Evolutionary conservation across 352 stramenopile genomes (phyloP).

Genomic region (Globisporangium recalcitrans): DNA sequence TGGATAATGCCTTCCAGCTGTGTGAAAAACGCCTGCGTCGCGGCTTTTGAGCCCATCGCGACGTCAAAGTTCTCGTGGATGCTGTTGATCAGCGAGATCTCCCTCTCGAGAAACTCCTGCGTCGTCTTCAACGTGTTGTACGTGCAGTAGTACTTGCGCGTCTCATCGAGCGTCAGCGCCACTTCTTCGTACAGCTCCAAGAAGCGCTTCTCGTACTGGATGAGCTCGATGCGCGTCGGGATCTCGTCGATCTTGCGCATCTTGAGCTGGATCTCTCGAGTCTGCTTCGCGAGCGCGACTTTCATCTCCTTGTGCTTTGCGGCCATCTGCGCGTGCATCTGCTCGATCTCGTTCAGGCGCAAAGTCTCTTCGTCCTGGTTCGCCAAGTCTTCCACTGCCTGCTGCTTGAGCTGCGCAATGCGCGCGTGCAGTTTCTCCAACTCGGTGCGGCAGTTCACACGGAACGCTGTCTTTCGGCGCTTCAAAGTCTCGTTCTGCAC

Average conservation of each 20-base stretch:
- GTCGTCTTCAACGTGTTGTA: slow-evolving; percentile 87
- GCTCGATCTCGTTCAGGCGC: slow-evolving; percentile 50
- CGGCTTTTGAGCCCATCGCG: slow-evolving; percentile 60
- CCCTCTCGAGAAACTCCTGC: slow-evolving; percentile 80
- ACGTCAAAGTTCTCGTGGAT: slow-evolving; percentile 82
- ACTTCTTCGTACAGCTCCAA: slow-evolving; percentile 87
- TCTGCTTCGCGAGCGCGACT: slow-evolving; percentile 48
- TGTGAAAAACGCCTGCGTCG: slow-evolving; percentile 68
- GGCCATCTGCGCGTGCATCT: slow-evolving; percentile 61
- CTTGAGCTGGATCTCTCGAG: slow-evolving; percentile 44
- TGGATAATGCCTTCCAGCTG: slow-evolving; percentile 70
- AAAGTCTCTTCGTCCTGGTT: slow-evolving; percentile 43
- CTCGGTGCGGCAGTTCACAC: slow-evolving; percentile 37
- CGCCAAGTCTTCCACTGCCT: slow-evolving; percentile 25
- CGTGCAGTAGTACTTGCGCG: slow-evolving; percentile 81
- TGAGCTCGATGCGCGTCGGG: slow-evolving; percentile 75
- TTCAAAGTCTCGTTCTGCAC: slow-evolving; percentile 53
- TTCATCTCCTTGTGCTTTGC: slow-evolving; percentile 69
- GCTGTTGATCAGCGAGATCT: slow-evolving; percentile 82
- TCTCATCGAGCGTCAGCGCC: slow-evolving; percentile 85
- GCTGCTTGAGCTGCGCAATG: slow-evolving; percentile 38
- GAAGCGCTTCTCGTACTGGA: slow-evolving; percentile 90
- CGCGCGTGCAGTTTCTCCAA: slow-evolving; percentile 30
- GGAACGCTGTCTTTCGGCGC: slow-evolving; percentile 40
- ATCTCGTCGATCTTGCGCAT: slow-evolving; percentile 82